Evolutionary conservation across 2,329 filamentous ascomycete species (phyloP), one percentile per base, ranked within the genome.

Genomic region (Biscogniauxia marginata): DNA sequence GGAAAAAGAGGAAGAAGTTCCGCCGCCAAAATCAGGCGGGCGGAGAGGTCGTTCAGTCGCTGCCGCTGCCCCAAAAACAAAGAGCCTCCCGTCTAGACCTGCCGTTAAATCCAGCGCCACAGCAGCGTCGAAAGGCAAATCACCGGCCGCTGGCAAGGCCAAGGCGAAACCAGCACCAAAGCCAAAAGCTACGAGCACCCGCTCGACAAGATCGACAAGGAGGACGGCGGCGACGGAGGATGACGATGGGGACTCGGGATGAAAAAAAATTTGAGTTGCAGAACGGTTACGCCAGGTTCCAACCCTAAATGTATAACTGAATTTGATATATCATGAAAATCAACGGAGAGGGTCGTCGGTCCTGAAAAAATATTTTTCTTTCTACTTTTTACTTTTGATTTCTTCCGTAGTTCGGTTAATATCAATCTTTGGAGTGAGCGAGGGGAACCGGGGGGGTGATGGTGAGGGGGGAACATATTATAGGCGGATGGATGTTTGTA

Each of bases 201-300:
- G 67, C 44, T 61, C 65, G 50, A 70, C 67, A 23, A 65, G 67
- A 30, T 66, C 66, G 16, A 56, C 55, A 51, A 64, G 62, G 52
- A 57, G 54, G 45, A 54, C 56, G 7, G 57, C 53, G 18, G 39
- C 19, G 34, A 51, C 54, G 24, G 63, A 50, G 19, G 63, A 58
- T 6, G 51, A 66, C 16, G 63, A 63, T 11, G 61, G 21, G 2
- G 56, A 61, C 30, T 61, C 47, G 24, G 63, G 61, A 56, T 67
- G 52, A 53, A 30, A 24, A 7, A 49, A 25, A 19, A 30, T 2
- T n/a, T n/a, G n/a, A n/a, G n/a, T n/a, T n/a, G n/a, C n/a, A n/a
- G n/a, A n/a, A n/a, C n/a, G n/a, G n/a, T n/a, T n/a, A n/a, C n/a
- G n/a, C n/a, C n/a, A n/a, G n/a, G n/a, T n/a, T n/a, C n/a, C n/a